Evolutionary conservation across 805 yeast species (phyloP).

Genomic region (Myxozyma kluyveri): DNA sequence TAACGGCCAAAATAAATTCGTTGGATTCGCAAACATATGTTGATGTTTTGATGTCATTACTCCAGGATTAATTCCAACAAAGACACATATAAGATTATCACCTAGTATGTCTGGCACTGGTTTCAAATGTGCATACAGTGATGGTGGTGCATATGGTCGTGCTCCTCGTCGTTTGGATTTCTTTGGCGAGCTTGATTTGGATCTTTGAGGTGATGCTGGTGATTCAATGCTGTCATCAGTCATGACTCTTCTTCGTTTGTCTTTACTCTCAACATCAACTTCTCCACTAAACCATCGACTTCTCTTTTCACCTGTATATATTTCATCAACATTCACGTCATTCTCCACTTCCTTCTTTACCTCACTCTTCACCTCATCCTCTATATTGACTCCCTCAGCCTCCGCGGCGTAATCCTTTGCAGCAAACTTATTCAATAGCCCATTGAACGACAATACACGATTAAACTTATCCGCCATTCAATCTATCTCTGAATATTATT

Average conservation of each 20-base stretch:
- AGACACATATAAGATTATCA: slow-evolving; percentile 46
- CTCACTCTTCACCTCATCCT: too few species aligned
- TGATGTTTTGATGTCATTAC: slow-evolving; percentile 56
- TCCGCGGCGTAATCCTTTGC: not conserved
- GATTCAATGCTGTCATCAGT: too few species aligned
- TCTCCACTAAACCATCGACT: too few species aligned
- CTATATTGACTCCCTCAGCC: not conserved
- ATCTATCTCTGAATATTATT: too few species aligned
- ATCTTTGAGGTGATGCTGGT: too few species aligned
- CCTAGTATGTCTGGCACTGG: slow-evolving; percentile 28
- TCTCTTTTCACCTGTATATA: too few species aligned
- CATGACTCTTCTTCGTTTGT: too few species aligned
- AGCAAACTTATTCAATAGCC: slow-evolving; percentile 4
- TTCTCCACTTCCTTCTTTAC: too few species aligned
- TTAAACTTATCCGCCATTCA: too few species aligned
- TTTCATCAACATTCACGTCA: too few species aligned
- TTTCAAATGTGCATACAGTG: slow-evolving; percentile 27
- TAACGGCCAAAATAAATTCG: slow-evolving; percentile 67
- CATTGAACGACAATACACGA: slow-evolving; percentile 8
- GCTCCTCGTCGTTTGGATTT: slow-evolving; percentile 9
- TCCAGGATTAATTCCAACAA: slow-evolving; percentile 75
- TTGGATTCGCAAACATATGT: slow-evolving; percentile 70
- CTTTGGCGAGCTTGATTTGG: too few species aligned
- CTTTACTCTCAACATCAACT: too few species aligned
- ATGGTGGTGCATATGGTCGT: slow-evolving; percentile 27